These are phyloP conservation scores for Didymosphaeria variabile DNA, from an alignment of 2,329 filamentous ascomycete species.

Conservation along the genomic window DNA sequence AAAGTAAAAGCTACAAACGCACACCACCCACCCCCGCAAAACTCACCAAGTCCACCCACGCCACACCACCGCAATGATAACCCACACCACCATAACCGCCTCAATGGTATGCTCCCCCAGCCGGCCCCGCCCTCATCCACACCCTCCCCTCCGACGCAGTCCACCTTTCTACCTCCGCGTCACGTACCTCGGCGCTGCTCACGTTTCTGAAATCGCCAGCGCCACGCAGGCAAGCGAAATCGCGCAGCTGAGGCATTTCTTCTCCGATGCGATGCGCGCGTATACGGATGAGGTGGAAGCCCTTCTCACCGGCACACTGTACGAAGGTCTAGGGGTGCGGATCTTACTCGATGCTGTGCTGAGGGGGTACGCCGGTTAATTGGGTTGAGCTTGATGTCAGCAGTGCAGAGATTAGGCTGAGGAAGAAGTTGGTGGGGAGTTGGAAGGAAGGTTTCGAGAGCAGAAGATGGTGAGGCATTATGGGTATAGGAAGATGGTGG, in stretches of 20 bases:
- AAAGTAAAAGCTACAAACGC: not conserved
- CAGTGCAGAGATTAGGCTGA: not conserved
- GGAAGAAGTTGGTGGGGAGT: not conserved
- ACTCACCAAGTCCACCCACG: no score
- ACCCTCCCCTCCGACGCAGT: not conserved
- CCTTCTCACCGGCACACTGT: not conserved
- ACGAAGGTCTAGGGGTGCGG: not conserved
- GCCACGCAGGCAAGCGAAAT: not conserved
- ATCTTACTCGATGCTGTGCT: not conserved
- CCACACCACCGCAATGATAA: not conserved
- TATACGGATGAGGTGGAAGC: not conserved
- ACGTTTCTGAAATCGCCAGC: not conserved
- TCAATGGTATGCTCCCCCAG: not conserved
- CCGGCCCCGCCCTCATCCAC: not conserved
- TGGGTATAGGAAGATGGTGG: not conserved
- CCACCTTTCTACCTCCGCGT: not conserved
- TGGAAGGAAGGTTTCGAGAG: not conserved
- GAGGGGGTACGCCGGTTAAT: not conserved
- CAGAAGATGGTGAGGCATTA: not conserved
- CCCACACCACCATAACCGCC: not conserved
- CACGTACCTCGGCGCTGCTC: not conserved
- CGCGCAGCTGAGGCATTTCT: not conserved
- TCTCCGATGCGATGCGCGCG: not conserved
- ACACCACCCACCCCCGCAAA: not conserved
- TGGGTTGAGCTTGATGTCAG: not conserved